Conservation (phyloP, 2,329 filamentous ascomycete genomes). For the Epichloe gansuensis region DNA sequence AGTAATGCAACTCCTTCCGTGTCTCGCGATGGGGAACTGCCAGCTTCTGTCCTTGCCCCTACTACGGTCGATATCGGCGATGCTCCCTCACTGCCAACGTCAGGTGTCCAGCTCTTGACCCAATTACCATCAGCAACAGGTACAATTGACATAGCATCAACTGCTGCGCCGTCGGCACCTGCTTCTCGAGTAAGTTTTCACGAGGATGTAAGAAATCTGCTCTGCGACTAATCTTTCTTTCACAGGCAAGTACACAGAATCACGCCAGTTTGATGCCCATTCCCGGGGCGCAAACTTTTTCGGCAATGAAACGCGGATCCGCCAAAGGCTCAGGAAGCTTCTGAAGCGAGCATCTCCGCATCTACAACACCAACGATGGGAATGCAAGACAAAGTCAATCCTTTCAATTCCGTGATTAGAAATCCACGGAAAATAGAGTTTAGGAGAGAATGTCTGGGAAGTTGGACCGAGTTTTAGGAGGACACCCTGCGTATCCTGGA, state of each 20-base stretch:
- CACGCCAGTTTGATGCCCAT: conserved; percentile 20
- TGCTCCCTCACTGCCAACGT: not conserved
- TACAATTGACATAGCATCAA: not conserved
- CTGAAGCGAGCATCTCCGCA: not conserved
- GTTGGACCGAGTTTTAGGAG: conserved; percentile 1
- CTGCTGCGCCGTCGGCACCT: not conserved
- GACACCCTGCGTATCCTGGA: not conserved
- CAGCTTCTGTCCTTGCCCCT: not conserved
- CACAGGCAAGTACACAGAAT: not conserved
- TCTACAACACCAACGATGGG: not conserved
- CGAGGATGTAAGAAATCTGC: not conserved
- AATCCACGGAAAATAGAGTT: conserved; percentile 16
- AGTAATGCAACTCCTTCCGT: not conserved
- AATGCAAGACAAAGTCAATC: not conserved
- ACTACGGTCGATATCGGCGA: conserved; percentile 2
- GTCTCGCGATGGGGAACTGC: not conserved
- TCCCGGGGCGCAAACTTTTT: conserved; percentile 26
- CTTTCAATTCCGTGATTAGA: conserved; percentile 2
- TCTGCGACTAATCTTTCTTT: not conserved
- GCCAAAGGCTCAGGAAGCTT: not conserved
- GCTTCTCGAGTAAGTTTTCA: not conserved
- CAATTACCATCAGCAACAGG: not conserved
- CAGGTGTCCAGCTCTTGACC: not conserved
- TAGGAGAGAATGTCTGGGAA: conserved; percentile 6
- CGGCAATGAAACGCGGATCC: conserved; percentile 9